Base-by-base conservation (phyloP, 2,329 filamentous ascomycete species). In the Chrysoporthe puriensis region DNA sequence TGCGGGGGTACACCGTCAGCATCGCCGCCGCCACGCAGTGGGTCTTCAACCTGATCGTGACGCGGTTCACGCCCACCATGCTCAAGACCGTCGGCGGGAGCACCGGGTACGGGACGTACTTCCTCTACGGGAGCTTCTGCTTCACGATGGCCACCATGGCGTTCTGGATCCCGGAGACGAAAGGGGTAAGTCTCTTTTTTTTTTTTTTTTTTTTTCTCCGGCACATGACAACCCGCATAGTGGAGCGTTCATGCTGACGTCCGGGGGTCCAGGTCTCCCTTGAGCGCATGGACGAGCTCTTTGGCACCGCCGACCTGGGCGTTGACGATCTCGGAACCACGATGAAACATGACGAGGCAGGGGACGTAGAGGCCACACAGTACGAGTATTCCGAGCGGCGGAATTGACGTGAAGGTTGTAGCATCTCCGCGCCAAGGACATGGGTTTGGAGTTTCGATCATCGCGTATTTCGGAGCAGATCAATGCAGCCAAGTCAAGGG, bases 11-110 rank as follows among this genome's bases (percentile, higher is more conserved):
- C 67, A 90, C 89, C 69, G 87, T 90, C 13, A 81, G 86, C 1
- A 81, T 90, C 57, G 87, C 86, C 0, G 87, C 88, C 0, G 85
- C 87, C 1, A 88, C 85, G 0, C 86, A 90, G 72, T 88, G 87
- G 86, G 74, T 90, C 0, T 89, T 90, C 75, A 90, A 90, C 72
- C 84, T 90, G 50, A 86, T 88, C 2, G 86, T 90, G 21, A 86
- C 88, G 6, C 79, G 86, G 34, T 85, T 86, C 32, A 86, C 86
- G 0, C 87, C 86, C 0, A 83, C 83, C 46, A 90, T 90, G 88
- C 80, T 90, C 70, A 81, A 83, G 78, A 71, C 70, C 0, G 70
- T 66, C 16, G 70, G 71, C 14, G 72, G 73, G 8, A 40, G 62
- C 9, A 71, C 69, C 3, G 66, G 63, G 9, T n/a, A 66, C 50